Evolutionary conservation across 768 basidiomycete species (phyloP).

Genomic region (Dentipellis sp.): DNA sequence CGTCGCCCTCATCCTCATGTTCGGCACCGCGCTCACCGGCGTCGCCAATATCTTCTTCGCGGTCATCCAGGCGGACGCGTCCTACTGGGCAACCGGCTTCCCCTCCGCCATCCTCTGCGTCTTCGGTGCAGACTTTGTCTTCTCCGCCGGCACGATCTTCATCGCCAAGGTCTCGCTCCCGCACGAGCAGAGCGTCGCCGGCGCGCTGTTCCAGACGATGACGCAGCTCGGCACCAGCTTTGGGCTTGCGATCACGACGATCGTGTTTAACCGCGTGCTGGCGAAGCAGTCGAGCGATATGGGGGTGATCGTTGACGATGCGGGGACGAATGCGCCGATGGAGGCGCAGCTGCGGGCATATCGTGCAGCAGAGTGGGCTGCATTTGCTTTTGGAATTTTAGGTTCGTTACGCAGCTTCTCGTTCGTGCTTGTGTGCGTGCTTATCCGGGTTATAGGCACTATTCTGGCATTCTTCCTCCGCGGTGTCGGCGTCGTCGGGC

Average conservation of each 20-base stretch:
- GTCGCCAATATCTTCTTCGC: slow-evolving; percentile 58
- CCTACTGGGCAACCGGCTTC: slow-evolving; percentile 74
- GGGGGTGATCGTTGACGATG: slow-evolving; percentile 23
- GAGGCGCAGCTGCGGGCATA: slow-evolving; percentile 45
- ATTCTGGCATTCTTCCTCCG: background rate
- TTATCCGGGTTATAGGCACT: background rate
- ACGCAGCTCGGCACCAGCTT: slow-evolving; percentile 66
- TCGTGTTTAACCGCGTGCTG: slow-evolving; percentile 52
- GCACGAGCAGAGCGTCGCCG: slow-evolving; percentile 69
- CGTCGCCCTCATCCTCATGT: slow-evolving; percentile 42
- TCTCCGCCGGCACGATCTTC: slow-evolving; percentile 65
- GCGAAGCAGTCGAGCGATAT: slow-evolving; percentile 20
- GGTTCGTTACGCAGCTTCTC: slow-evolving; percentile 27
- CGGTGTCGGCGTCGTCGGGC: background rate
- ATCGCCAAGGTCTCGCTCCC: slow-evolving; percentile 57
- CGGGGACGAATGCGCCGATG: slow-evolving; percentile 23
- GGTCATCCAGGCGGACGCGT: slow-evolving; percentile 40
- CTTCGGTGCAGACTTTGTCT: slow-evolving; percentile 73
- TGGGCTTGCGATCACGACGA: slow-evolving; percentile 63
- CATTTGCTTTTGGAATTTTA: slow-evolving; percentile 49
- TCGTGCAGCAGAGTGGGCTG: slow-evolving; percentile 54
- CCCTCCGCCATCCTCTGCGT: slow-evolving; percentile 56
- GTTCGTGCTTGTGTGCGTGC: background rate
- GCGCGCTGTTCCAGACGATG: slow-evolving; percentile 74
- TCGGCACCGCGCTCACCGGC: slow-evolving; percentile 51